Evolutionary conservation across 805 yeast species (phyloP).

Genomic region (Debaryomyces hansenii): DNA sequence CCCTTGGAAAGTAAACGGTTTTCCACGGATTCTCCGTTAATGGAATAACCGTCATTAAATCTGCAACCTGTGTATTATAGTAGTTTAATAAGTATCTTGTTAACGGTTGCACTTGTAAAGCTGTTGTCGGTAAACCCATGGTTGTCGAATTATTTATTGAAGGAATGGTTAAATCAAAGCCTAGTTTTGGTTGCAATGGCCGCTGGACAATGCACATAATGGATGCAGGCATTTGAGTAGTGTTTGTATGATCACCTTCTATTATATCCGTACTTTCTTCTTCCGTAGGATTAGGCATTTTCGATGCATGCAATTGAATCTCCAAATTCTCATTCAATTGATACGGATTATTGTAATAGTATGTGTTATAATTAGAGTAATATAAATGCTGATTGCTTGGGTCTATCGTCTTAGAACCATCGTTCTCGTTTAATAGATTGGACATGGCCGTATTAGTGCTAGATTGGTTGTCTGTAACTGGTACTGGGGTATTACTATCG

Average conservation of each 20-base stretch:
- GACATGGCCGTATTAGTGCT: constrained; percentile 16
- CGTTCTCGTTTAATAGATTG: constrained; percentile 12
- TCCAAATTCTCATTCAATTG: constrained; percentile 37
- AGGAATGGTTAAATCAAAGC: constrained; percentile 39
- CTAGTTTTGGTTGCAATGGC: constrained; percentile 42
- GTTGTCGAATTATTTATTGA: constrained; percentile 15
- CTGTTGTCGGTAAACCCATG: constrained; percentile 53
- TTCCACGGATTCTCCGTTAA: constrained; percentile 85
- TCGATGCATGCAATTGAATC: constrained; percentile 45
- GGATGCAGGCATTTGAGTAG: constrained; percentile 50
- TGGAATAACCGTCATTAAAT: constrained; percentile 70
- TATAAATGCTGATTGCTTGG: constrained; percentile 37
- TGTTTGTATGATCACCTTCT: constrained; percentile 30
- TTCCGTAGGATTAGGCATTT: constrained; percentile 18
- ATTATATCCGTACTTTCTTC: constrained; percentile 33
- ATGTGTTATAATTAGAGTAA: constrained; percentile 39
- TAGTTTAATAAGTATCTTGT: constrained; percentile 71
- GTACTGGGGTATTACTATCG: constrained; percentile 5
- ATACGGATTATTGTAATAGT: constrained; percentile 40
- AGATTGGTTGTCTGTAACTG: constrained; percentile 4
- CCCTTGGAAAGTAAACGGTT: constrained; percentile 81
- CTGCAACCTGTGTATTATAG: constrained; percentile 75
- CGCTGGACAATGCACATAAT: constrained; percentile 51
- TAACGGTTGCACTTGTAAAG: constrained; percentile 65
- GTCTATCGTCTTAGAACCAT: constrained; percentile 19